Percentiles rank a stretch among this genome's conserved stretches.
Evolutionary conservation across 2,329 filamentous ascomycete genomes (phyloP).

Genomic region (Phaeosphaeriaceae sp.): DNA sequence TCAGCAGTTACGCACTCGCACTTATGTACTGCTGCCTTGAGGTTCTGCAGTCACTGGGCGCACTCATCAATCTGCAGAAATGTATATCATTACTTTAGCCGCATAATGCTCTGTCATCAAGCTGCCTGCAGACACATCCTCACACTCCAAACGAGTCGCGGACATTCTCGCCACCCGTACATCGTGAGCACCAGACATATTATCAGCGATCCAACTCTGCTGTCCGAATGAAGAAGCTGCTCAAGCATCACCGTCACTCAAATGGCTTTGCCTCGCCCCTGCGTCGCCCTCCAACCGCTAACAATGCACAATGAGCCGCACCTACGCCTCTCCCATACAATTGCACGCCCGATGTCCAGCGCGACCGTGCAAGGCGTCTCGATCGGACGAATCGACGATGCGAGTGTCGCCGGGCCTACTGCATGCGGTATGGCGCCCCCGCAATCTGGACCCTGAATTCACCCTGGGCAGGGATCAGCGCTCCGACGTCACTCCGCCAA

Average conservation of each 20-base stretch:
- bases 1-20: too few species aligned
- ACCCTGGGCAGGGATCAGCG: not conserved
- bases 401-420: constrained; percentile 14
- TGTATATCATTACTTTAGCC: not conserved
- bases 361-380: not conserved
- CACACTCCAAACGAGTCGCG: not conserved
- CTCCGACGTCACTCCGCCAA: constrained; percentile 29
- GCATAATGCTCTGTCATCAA: not conserved
- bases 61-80: not conserved
- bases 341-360: not conserved
- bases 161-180: not conserved
- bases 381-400: constrained; percentile 24
- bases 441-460: constrained; percentile 24
- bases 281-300: not conserved
- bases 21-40: too few species aligned
- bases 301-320: not conserved
- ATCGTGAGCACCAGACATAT: not conserved
- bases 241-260: too few species aligned
- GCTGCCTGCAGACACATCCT: not conserved
- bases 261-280: not conserved
- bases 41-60: too few species aligned
- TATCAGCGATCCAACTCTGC: not conserved
- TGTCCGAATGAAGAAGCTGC: not conserved
- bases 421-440: constrained; percentile 10
- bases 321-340: not conserved